Base-by-base conservation (phyloP, 192 early-diverging fungal species). In the Martensiomyces pterosporus region DNA sequence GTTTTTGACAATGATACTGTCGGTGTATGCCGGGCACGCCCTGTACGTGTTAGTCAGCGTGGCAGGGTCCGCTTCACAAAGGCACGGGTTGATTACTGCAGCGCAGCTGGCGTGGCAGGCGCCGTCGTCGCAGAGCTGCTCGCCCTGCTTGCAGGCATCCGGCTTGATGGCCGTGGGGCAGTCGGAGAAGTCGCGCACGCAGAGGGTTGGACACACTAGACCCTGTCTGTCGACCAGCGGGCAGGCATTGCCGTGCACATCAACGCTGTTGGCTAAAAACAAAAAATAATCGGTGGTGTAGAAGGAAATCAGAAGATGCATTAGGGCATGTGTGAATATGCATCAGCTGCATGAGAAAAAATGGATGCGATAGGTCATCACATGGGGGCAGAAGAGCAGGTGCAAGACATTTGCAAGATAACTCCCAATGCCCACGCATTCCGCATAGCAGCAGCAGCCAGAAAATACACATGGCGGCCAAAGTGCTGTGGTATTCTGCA, bases 81-180 rank as follows among this genome's bases (percentile, higher is more conserved):
- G 39, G 43, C 82, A 84, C 6, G 67, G 59, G 21, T 84, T 84
- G 7, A 24, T 55, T 6, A 80, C 57, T 17, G 45, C 54, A 3
- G 24, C 59, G 39, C 80, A 81, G 26, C 59, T 57, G 6, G 18
- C 19, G 2, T 75, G 67, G 46, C 82, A 84, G 16, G 61, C 50
- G 47, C 80, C 82, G 40, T 84, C 82, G 34, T 49, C 55, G 58
- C 82, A 84, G 36, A 79, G 74, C 44, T 60, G 49, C 49, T 66
- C 50, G 18, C 68, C 63, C 5, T 50, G 2, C 5, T 49, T 41
- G 43, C 79, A 83, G 3, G 39, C 47, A 7, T 39, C 23, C 4
- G 76, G 52, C 16, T 55, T 41, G 17, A 84, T 21, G 7, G 59
- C 46, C 3, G 51, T 24, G 2, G 82, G 82, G 43, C 82, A 84